Evolutionary conservation across 495 filamentous ascomycete species (phyloP).

Genomic region (Aspergillus campestris): DNA sequence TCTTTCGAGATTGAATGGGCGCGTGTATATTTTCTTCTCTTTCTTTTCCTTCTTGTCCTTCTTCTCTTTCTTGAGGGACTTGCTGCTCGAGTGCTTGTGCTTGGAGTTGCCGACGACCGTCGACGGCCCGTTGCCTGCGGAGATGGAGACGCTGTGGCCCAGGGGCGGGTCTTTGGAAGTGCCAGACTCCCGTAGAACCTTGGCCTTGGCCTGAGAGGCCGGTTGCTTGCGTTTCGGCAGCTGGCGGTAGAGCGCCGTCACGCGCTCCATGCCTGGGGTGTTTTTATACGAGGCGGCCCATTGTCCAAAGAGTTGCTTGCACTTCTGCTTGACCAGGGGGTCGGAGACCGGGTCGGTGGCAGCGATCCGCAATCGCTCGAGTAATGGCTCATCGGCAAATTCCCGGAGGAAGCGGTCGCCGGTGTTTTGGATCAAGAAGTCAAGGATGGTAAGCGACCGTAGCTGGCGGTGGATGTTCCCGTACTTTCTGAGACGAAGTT

Average conservation of each 20-base stretch:
- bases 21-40: slow-evolving; percentile 37
- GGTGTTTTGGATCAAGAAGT: slow-evolving; percentile 91
- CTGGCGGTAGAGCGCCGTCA: slow-evolving; percentile 74
- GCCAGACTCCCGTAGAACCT: slow-evolving; percentile 70
- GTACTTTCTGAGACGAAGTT: slow-evolving; percentile 60
- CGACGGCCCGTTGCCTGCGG: slow-evolving; percentile 31
- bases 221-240: slow-evolving; percentile 60
- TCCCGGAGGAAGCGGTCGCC: slow-evolving; percentile 76
- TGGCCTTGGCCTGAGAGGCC: slow-evolving; percentile 62
- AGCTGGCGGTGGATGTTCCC: slow-evolving; percentile 88
- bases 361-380: slow-evolving; percentile 85
- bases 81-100: slow-evolving; percentile 24
- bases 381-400: slow-evolving; percentile 86
- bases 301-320: slow-evolving; percentile 72
- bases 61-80: slow-evolving; percentile 30
- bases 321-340: slow-evolving; percentile 75
- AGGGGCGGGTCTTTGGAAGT: slow-evolving; percentile 50
- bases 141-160: slow-evolving; percentile 38
- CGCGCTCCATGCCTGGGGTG: slow-evolving; percentile 68
- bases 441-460: slow-evolving; percentile 80
- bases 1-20: slow-evolving; percentile 69
- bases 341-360: slow-evolving; percentile 81
- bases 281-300: slow-evolving; percentile 82
- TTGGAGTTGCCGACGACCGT: slow-evolving; percentile 29
- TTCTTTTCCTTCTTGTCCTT: slow-evolving; percentile 27